A percentile compares a stretch with the other conserved stretches of the same genome.
phyloP scores from a whole-genome alignment of 2,329 filamentous ascomycete species.

The Aureobasidium uvarum region DNA sequence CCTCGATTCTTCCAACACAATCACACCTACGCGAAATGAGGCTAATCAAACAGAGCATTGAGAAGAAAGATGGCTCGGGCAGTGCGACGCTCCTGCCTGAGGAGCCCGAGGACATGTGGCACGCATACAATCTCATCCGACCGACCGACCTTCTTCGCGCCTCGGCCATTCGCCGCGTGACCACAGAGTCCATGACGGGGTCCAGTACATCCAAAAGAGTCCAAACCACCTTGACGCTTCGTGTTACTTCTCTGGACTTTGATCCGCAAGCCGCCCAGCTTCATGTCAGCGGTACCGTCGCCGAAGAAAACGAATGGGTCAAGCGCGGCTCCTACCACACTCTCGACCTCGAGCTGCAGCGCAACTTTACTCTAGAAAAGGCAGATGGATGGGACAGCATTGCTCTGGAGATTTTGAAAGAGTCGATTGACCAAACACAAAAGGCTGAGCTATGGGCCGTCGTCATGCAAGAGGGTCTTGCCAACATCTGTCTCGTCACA shows the following conservation, averaged over 20 bases:
- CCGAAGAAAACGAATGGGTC: conserved; percentile 65
- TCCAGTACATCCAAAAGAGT: conserved; percentile 63
- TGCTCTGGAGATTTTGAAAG: conserved; percentile 71
- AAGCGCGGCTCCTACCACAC: conserved; percentile 68
- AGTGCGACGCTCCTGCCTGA: conserved; percentile 65
- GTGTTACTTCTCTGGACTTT: conserved; percentile 66
- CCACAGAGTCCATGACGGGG: conserved; percentile 60
- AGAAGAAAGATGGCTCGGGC: conserved; percentile 62
- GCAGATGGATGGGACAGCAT: conserved; percentile 85
- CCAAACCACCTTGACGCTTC: conserved; percentile 63
- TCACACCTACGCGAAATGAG: conserved; percentile 52
- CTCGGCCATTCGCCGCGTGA: conserved; percentile 64
- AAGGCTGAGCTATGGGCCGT: conserved; percentile 83
- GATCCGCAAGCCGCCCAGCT: conserved; percentile 66
- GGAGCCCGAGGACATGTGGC: conserved; percentile 78
- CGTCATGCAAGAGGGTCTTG: conserved; percentile 86
- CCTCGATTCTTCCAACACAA: not conserved
- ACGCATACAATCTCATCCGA: conserved; percentile 70
- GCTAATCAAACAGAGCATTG: conserved; percentile 65
- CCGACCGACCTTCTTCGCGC: conserved; percentile 63
- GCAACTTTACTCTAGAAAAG: conserved; percentile 87
- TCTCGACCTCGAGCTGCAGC: conserved; percentile 79
- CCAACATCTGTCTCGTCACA: conserved; percentile 80
- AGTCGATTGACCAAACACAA: conserved; percentile 74
- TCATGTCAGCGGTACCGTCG: conserved; percentile 65